Conservation (phyloP, 2,329 filamentous ascomycete species). For the Colletotrichum sp. region DNA sequence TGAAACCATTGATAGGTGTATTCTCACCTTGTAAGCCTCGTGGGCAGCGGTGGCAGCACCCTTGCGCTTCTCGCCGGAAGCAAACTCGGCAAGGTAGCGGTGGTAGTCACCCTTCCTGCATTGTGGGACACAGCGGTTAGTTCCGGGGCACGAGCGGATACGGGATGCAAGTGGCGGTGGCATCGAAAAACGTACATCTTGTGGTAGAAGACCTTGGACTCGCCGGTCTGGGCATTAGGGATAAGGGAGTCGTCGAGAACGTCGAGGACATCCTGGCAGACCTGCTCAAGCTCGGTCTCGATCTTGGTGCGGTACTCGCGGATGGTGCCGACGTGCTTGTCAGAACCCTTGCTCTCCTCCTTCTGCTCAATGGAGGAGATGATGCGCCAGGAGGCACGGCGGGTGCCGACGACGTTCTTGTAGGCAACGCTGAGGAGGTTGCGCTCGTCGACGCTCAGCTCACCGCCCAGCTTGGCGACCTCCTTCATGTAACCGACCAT, state of each 20-base stretch:
- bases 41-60: conserved; percentile 83
- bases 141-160: background rate
- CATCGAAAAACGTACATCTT: conserved; percentile 83
- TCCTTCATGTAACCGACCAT: conserved; percentile 99
- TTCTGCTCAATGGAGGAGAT: conserved; percentile 99
- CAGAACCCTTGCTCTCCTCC: conserved; percentile 98
- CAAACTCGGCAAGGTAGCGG: conserved; percentile 94
- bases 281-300: conserved; percentile 94
- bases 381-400: conserved; percentile 98
- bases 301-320: conserved; percentile 99
- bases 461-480: conserved; percentile 86
- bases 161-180: background rate
- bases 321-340: conserved; percentile 93
- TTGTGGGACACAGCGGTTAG: conserved; percentile 21
- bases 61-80: conserved; percentile 91
- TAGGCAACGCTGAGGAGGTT: conserved; percentile 98
- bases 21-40: conserved; percentile 93
- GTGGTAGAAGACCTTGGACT: conserved; percentile 99
- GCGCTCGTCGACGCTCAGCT: conserved; percentile 94
- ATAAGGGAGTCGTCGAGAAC: conserved; percentile 94
- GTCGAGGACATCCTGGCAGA: conserved; percentile 97
- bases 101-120: conserved; percentile 95
- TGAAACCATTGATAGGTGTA: background rate
- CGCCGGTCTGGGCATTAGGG: conserved; percentile 92
- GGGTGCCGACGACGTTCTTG: conserved; percentile 99